Percentiles rank a stretch among this genome's conserved stretches.
These are phyloP conservation scores for Cochlearia excelsa DNA, from an alignment of 345 rosid genomes.

Conservation along the genomic window DNA sequence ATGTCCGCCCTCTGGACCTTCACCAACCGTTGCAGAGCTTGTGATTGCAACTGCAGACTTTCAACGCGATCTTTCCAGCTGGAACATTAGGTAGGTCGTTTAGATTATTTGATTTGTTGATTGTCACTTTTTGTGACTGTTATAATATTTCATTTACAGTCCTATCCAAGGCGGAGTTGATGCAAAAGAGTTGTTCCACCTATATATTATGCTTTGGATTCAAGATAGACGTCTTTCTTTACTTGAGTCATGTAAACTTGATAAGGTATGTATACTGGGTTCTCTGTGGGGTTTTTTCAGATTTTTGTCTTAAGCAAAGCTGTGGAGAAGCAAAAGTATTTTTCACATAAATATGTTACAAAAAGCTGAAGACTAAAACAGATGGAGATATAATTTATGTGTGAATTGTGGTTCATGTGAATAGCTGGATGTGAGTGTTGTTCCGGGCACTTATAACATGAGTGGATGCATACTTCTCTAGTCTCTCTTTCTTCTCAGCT, in stretches of 20 bases:
- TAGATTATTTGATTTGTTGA: conserved; percentile 18
- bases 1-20: conserved; percentile 95
- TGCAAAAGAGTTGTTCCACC: conserved; percentile 90
- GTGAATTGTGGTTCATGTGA: background rate
- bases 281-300: conserved; percentile 4
- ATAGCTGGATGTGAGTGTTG: background rate
- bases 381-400: conserved; percentile 2
- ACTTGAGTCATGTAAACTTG: conserved; percentile 90
- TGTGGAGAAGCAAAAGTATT: conserved; percentile 12
- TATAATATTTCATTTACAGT: conserved; percentile 42
- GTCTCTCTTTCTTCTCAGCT: conserved; percentile 3
- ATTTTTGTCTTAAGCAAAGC: background rate
- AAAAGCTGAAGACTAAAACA: conserved; percentile 12
- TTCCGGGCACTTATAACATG: background rate
- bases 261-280: conserved; percentile 57
- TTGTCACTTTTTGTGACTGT: conserved; percentile 14
- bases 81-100: conserved; percentile 65
- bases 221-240: conserved; percentile 86
- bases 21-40: conserved; percentile 84
- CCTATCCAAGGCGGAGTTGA: conserved; percentile 92
- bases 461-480: conserved; percentile 4
- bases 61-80: conserved; percentile 83
- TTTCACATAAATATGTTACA: conserved; percentile 1
- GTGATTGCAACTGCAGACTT: conserved; percentile 93
- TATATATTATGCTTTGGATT: conserved; percentile 95